Evolutionary conservation across 805 yeast genomes (phyloP).

Genomic region (Barnettozyma populi): DNA sequence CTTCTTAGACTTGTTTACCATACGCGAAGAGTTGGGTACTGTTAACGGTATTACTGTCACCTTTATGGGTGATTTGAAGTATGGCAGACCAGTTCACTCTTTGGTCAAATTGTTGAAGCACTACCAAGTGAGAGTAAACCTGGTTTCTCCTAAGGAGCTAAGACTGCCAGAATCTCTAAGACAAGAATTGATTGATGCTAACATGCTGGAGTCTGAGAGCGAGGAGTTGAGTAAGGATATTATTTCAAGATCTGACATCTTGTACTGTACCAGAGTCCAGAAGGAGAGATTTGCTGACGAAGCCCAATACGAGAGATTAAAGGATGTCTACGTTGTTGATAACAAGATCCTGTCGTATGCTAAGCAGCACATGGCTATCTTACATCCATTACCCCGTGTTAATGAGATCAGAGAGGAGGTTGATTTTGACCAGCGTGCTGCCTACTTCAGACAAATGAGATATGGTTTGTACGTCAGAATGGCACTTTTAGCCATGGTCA

Average conservation of each 20-base stretch:
- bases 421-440: constrained; percentile 98
- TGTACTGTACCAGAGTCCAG: constrained; percentile 97
- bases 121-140: constrained; percentile 88
- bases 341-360: constrained; percentile 87
- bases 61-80: constrained; percentile 97
- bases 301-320: constrained; percentile 78
- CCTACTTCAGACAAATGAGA: constrained; percentile 99
- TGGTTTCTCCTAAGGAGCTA: constrained; percentile 87
- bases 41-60: constrained; percentile 97
- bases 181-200: constrained; percentile 56
- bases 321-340: constrained; percentile 89
- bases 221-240: constrained; percentile 77
- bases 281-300: constrained; percentile 85
- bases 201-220: constrained; percentile 69
- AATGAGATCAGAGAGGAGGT: constrained; percentile 96
- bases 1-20: constrained; percentile 92
- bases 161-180: constrained; percentile 72
- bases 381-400: constrained; percentile 98
- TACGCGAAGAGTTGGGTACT: constrained; percentile 97
- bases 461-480: constrained; percentile 97
- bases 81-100: constrained; percentile 98
- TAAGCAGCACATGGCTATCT: constrained; percentile 96
- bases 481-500: constrained; percentile 97
- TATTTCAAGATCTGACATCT: constrained; percentile 85
- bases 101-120: constrained; percentile 83